Conservation (phyloP, 371 early-diverging fungal species). For the Saksenaea vasiformis region DNA sequence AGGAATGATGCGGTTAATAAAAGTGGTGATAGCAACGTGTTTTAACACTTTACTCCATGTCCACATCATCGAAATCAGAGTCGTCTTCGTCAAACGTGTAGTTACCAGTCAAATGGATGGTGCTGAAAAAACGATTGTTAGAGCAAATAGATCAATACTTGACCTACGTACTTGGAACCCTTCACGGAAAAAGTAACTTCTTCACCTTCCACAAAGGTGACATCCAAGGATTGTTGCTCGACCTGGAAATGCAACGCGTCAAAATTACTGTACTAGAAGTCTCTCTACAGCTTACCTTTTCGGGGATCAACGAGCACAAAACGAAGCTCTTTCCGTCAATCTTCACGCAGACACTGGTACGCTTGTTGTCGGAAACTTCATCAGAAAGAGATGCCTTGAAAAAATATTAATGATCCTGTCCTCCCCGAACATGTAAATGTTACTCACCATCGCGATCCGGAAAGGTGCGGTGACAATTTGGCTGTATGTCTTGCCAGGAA, state of each 20-base stretch:
- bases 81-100: conserved; percentile 21
- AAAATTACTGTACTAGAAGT: not conserved
- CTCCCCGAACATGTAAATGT: not conserved
- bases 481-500: conserved; percentile 71
- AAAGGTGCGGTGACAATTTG: conserved; percentile 77
- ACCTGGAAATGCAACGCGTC: conserved; percentile 7
- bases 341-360: conserved; percentile 67
- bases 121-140: conserved; percentile 7
- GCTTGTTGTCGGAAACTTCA: conserved; percentile 49
- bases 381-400: conserved; percentile 75
- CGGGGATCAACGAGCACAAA: conserved; percentile 60
- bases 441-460: conserved; percentile 71
- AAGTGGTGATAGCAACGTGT: not conserved
- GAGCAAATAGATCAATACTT: not conserved
- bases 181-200: conserved; percentile 68
- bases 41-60: not conserved
- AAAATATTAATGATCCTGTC: not conserved
- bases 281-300: conserved; percentile 13
- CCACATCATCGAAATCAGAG: conserved; percentile 7
- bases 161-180: conserved; percentile 54
- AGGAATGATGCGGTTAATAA: not conserved
- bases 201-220: conserved; percentile 78
- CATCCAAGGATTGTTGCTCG: conserved; percentile 69
- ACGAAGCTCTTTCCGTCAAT: conserved; percentile 74
- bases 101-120: conserved; percentile 29